phyloP scores from a whole-genome alignment of 1,284 basidiomycete species.

The Takashimella tepidaria region DNA sequence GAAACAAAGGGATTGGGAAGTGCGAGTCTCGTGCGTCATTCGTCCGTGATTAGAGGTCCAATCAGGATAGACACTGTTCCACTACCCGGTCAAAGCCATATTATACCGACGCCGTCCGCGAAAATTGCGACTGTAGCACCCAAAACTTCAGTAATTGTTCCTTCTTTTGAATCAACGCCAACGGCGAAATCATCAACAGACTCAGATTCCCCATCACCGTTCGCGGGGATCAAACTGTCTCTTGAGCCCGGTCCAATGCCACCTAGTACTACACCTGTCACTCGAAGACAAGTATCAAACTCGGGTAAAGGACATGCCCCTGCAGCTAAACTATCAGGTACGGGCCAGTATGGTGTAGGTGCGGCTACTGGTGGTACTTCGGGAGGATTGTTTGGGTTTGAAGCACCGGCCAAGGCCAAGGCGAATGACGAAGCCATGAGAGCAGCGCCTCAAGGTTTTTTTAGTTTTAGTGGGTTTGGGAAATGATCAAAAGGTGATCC shows the following conservation, averaged over 20 bases:
- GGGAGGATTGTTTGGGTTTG: slow-evolving; percentile 12
- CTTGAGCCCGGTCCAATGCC: slow-evolving; percentile 18
- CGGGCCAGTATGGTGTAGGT: background rate
- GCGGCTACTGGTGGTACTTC: background rate
- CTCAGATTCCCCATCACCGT: slow-evolving; percentile 3
- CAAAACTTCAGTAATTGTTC: slow-evolving; percentile 5
- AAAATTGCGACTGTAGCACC: slow-evolving; percentile 7
- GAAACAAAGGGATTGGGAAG: background rate
- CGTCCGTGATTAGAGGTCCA: slow-evolving; percentile 14
- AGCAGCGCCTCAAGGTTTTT: slow-evolving; percentile 21
- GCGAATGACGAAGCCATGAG: slow-evolving; percentile 4
- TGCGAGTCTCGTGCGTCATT: slow-evolving; percentile 12
- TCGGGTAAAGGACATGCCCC: slow-evolving; percentile 1
- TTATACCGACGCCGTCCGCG: background rate
- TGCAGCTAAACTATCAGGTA: background rate
- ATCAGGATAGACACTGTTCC: slow-evolving; percentile 14
- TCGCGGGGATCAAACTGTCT: slow-evolving; percentile 25
- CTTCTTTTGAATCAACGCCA: background rate
- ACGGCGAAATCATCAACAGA: background rate
- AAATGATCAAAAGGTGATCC: slow-evolving; percentile 3
- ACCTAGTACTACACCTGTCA: background rate
- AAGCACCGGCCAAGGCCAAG: slow-evolving; percentile 4
- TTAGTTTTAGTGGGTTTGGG: slow-evolving; percentile 27
- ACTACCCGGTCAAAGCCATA: slow-evolving; percentile 7
- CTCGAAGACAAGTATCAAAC: background rate